Evolutionary conservation across 78 protist genomes (phyloP).

Genomic region (Speleostelium caveatum): DNA sequence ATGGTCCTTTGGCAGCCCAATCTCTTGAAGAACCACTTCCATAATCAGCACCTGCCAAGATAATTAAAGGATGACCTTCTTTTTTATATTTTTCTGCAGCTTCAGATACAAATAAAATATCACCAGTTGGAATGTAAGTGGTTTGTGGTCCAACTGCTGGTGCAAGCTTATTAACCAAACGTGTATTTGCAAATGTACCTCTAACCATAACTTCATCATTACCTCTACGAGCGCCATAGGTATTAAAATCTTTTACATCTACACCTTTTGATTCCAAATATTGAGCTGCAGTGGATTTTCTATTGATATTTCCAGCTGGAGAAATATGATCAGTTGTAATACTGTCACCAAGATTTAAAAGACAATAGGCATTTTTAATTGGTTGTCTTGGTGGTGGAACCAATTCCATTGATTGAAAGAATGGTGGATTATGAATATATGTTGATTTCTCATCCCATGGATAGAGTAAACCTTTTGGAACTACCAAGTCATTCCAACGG

Average conservation of each 20-base stretch:
- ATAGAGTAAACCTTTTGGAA: slow-evolving; percentile 80
- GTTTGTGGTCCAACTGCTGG: slow-evolving; percentile 88
- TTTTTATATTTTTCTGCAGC: slow-evolving; percentile 84
- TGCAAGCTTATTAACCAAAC: slow-evolving; percentile 81
- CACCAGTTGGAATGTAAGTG: slow-evolving; percentile 88
- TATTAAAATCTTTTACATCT: slow-evolving; percentile 83
- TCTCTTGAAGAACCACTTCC: slow-evolving; percentile 92
- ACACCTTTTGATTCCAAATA: slow-evolving; percentile 84
- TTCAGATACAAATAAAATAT: slow-evolving; percentile 82
- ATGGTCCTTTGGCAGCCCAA: slow-evolving; percentile 96
- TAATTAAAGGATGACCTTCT: slow-evolving; percentile 65
- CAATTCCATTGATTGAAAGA: slow-evolving; percentile 85
- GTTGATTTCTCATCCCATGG: slow-evolving; percentile 93
- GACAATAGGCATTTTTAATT: slow-evolving; percentile 78
- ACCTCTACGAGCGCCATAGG: slow-evolving; percentile 95
- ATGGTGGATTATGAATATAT: slow-evolving; percentile 92
- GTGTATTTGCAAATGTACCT: slow-evolving; percentile 92
- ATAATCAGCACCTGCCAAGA: slow-evolving; percentile 92
- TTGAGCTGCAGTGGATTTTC: slow-evolving; percentile 90
- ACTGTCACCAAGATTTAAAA: slow-evolving; percentile 91
- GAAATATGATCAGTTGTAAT: slow-evolving; percentile 94
- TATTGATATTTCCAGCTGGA: slow-evolving; percentile 83
- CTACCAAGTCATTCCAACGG: slow-evolving; percentile 86
- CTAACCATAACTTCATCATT: slow-evolving; percentile 92
- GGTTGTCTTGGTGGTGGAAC: slow-evolving; percentile 53